Conservation (phyloP, 2,329 filamentous ascomycete species). For the Penicillium fuscoglaucum region DNA sequence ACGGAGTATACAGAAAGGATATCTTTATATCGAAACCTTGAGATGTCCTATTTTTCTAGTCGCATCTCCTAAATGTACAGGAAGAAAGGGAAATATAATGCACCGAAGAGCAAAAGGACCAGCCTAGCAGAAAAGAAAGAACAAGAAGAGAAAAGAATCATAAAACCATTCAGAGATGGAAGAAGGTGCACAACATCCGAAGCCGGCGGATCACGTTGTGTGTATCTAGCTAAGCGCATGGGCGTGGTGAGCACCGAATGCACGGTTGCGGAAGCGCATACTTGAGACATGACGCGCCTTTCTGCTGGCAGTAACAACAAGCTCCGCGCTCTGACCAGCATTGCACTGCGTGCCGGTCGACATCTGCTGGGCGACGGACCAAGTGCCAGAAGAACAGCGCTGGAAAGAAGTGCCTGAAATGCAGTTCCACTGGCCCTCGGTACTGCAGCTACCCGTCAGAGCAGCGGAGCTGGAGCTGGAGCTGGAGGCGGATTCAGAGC, state of each 20-base stretch:
- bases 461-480: slow-evolving; percentile 33
- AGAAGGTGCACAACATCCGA: slow-evolving; percentile 8
- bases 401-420: slow-evolving; percentile 59
- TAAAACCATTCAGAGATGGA: neutral
- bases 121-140: slow-evolving; percentile 8
- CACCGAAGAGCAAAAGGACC: slow-evolving; percentile 8
- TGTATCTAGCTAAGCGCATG: slow-evolving; percentile 25
- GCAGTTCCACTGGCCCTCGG: slow-evolving; percentile 62
- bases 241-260: slow-evolving; percentile 21
- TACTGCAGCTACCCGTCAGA: slow-evolving; percentile 49
- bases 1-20: neutral
- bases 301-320: slow-evolving; percentile 28
- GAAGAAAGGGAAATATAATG: slow-evolving; percentile 13
- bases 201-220: slow-evolving; percentile 21
- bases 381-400: slow-evolving; percentile 61
- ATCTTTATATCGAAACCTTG: neutral
- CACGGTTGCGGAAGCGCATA: slow-evolving; percentile 34
- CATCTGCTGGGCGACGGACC: slow-evolving; percentile 54
- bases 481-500: neutral
- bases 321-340: slow-evolving; percentile 34
- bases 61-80: slow-evolving; percentile 24
- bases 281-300: slow-evolving; percentile 29
- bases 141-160: neutral
- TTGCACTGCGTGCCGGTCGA: slow-evolving; percentile 57
- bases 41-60: slow-evolving; percentile 10